A percentile compares a stretch with the other conserved stretches of the same genome.
These are phyloP conservation scores for Aspergillus latus DNA, from an alignment of 2,329 filamentous ascomycete genomes.

Conservation along the genomic window DNA sequence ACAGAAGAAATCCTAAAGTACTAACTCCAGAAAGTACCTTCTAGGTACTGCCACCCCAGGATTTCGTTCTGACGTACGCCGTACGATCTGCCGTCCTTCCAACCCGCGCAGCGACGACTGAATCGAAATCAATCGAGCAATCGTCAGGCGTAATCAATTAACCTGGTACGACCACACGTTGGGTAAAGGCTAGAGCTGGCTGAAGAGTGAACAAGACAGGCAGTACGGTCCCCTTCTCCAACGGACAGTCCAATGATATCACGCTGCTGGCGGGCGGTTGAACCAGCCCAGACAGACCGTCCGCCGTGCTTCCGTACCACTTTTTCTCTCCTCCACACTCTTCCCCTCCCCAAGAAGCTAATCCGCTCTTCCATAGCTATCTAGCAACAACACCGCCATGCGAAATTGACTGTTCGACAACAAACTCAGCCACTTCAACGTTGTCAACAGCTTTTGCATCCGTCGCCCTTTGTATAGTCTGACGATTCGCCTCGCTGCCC, in stretches of 20 bases:
- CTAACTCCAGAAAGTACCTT: conserved; percentile 1
- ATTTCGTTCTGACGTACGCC: conserved; percentile 16
- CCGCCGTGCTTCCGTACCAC: conserved; percentile 14
- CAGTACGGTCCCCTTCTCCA: conserved; percentile 14
- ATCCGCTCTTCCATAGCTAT: conserved; percentile 16
- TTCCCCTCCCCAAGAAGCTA: conserved; percentile 15
- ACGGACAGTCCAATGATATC: conserved; percentile 29
- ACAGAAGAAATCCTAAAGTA: conserved; percentile 13
- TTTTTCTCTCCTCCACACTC: conserved; percentile 19
- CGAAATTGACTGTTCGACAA: conserved; percentile 21
- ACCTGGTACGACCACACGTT: not conserved
- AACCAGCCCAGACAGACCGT: conserved; percentile 14
- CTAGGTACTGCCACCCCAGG: conserved; percentile 12
- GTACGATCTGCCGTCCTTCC: conserved; percentile 17
- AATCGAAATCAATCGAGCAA: conserved; percentile 16
- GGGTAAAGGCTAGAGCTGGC: conserved; percentile 11
- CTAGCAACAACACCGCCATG: conserved; percentile 22
- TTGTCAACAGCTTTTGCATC: conserved; percentile 19
- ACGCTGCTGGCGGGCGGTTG: conserved; percentile 21
- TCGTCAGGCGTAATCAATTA: conserved; percentile 22
- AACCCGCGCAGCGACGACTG: conserved; percentile 14
- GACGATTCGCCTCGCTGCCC: conserved; percentile 16
- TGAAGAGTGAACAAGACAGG: conserved; percentile 23
- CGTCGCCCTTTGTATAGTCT: conserved; percentile 21
- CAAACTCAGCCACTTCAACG: conserved; percentile 4